Evolutionary conservation across 2,329 filamentous ascomycete species (phyloP).

Genomic region (Epichloe sp.): DNA sequence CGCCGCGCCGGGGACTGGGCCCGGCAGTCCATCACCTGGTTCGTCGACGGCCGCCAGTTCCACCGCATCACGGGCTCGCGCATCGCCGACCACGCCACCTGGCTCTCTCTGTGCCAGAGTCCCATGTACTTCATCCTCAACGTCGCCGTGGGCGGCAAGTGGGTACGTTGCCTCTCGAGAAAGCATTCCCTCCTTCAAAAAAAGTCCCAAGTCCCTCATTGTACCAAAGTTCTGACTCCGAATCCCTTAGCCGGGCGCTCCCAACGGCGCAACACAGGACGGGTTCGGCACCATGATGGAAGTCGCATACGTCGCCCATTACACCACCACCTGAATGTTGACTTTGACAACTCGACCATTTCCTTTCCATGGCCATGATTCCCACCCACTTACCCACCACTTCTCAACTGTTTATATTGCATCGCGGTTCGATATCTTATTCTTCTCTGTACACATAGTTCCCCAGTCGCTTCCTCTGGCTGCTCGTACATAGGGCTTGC

Average conservation of each 20-base stretch:
- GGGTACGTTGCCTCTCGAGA: conserved; percentile 25
- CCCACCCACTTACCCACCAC: no score
- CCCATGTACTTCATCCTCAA: conserved; percentile 41
- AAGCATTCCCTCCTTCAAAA: background rate
- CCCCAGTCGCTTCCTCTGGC: conserved; percentile 1
- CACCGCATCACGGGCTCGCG: conserved; percentile 29
- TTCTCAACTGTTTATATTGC: conserved; percentile 2
- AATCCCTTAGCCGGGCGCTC: conserved; percentile 30
- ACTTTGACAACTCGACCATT: background rate
- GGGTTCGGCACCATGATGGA: conserved; percentile 37
- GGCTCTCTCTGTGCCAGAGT: conserved; percentile 35
- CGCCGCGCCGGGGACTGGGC: conserved; percentile 31
- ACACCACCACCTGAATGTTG: conserved; percentile 9
- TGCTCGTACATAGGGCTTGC: conserved; percentile 3
- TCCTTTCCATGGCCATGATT: background rate
- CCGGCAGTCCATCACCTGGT: conserved; percentile 38
- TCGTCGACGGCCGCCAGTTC: conserved; percentile 31
- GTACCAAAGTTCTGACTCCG: background rate
- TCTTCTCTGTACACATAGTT: conserved; percentile 8
- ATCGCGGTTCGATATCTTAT: background rate
- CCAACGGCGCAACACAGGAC: conserved; percentile 31
- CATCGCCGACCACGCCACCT: conserved; percentile 32
- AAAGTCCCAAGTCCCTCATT: background rate
- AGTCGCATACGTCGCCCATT: conserved; percentile 36
- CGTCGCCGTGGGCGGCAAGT: conserved; percentile 40